These are phyloP conservation scores for Boletus sp. DNA, from an alignment of 1,284 basidiomycete species.

Conservation along the genomic window DNA sequence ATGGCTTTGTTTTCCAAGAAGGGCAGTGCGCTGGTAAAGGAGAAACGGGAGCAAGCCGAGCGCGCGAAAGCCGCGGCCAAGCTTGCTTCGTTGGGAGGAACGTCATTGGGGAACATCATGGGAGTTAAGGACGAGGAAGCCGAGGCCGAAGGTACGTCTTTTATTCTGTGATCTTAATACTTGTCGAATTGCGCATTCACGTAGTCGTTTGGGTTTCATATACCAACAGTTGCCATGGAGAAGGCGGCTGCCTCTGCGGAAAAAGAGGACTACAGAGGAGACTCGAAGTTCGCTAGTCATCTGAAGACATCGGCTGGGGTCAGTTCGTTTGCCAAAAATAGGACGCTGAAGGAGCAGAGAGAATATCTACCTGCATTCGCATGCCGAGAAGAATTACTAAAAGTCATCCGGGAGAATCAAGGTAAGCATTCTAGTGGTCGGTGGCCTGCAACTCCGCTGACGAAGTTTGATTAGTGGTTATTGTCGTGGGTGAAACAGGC, in stretches of 20 bases:
- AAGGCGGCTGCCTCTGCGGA: slow-evolving; percentile 60
- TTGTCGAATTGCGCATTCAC: slow-evolving; percentile 76
- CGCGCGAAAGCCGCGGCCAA: slow-evolving; percentile 96
- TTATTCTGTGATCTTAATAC: slow-evolving; percentile 20
- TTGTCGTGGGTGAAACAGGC: slow-evolving; percentile 96
- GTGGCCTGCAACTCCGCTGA: neutral
- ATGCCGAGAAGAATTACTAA: slow-evolving; percentile 92
- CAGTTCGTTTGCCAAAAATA: slow-evolving; percentile 80
- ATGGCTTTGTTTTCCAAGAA: slow-evolving; percentile 97
- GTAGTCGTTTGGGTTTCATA: slow-evolving; percentile 47
- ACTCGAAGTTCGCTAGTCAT: slow-evolving; percentile 95
- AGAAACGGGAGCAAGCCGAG: slow-evolving; percentile 96
- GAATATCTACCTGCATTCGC: slow-evolving; percentile 99
- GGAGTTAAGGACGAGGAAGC: slow-evolving; percentile 96
- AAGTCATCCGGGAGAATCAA: slow-evolving; percentile 93
- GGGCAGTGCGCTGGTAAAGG: slow-evolving; percentile 90
- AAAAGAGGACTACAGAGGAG: slow-evolving; percentile 85
- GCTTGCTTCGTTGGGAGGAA: slow-evolving; percentile 90
- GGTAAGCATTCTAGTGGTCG: slow-evolving; percentile 47
- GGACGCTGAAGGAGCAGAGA: slow-evolving; percentile 92
- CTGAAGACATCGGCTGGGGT: slow-evolving; percentile 79
- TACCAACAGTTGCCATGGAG: slow-evolving; percentile 63
- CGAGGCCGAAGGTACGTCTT: slow-evolving; percentile 75
- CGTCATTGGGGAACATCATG: slow-evolving; percentile 94
- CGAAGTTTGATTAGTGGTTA: slow-evolving; percentile 59